phyloP scores from a whole-genome alignment of 2,329 filamentous ascomycete genomes.

The Lasiodiplodia gonubiensis region DNA sequence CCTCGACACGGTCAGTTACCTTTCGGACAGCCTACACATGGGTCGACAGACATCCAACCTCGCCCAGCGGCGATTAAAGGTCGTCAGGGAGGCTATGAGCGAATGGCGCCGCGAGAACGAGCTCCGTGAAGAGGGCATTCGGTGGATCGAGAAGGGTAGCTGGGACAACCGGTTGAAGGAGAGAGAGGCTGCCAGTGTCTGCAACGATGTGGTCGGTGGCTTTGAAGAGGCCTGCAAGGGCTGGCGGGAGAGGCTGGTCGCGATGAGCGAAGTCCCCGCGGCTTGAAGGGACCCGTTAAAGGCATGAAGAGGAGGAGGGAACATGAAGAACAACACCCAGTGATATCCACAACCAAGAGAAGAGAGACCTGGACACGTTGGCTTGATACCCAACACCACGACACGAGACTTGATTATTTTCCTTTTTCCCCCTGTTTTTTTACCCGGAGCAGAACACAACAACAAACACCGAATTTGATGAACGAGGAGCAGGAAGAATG shows the following conservation, averaged over 20 bases:
- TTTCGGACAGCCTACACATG: constrained; percentile 94
- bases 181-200: constrained; percentile 82
- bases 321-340: constrained; percentile 1
- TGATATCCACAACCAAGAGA: constrained; percentile 24
- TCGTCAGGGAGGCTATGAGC: constrained; percentile 81
- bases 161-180: constrained; percentile 79
- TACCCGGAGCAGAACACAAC: neutral
- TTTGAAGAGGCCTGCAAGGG: constrained; percentile 90
- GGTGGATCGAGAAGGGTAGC: constrained; percentile 80
- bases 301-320: neutral
- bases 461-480: neutral
- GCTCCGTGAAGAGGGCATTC: constrained; percentile 77
- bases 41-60: constrained; percentile 84
- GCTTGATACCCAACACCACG: constrained; percentile 14
- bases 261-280: constrained; percentile 19
- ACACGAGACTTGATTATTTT: constrained; percentile 8
- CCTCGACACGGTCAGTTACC: constrained; percentile 78
- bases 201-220: constrained; percentile 84
- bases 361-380: constrained; percentile 1
- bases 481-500: constrained; percentile 2
- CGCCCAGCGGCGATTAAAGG: constrained; percentile 78
- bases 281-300: constrained; percentile 29
- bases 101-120: constrained; percentile 87
- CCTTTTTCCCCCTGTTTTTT: neutral
- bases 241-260: constrained; percentile 77